phyloP scores from a whole-genome alignment of 139 green algal genomes.

The Limnomonas spitsbergensis region DNA sequence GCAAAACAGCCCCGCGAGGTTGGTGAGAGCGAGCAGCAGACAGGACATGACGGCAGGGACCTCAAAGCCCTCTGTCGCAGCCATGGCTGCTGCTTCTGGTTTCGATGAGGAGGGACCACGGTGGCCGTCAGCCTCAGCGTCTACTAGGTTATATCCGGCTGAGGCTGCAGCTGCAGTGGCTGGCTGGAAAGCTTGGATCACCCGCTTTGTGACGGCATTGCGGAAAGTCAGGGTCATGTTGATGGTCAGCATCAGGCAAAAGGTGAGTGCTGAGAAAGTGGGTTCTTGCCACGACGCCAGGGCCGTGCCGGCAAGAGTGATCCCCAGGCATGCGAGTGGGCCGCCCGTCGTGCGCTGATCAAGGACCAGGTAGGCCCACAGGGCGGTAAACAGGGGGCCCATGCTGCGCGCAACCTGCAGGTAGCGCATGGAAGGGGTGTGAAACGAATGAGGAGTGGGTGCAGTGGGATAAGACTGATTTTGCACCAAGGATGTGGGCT shows the following conservation, averaged over 20 bases:
- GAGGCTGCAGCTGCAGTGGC: neutral
- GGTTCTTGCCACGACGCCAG: slow-evolving; percentile 28
- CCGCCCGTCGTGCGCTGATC: slow-evolving; percentile 19
- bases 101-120: neutral
- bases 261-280: slow-evolving; percentile 14
- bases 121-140: neutral
- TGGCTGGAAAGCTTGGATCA: neutral
- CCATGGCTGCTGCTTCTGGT: neutral
- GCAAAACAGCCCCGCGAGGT: neutral
- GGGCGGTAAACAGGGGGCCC: slow-evolving; percentile 23
- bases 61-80: neutral
- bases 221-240: slow-evolving; percentile 26
- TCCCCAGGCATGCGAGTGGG: slow-evolving; percentile 11
- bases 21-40: slow-evolving; percentile 16
- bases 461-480: too few species aligned
- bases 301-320: slow-evolving; percentile 19
- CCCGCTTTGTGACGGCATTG: slow-evolving; percentile 17
- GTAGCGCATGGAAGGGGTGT: neutral
- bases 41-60: neutral
- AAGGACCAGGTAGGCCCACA: slow-evolving; percentile 24
- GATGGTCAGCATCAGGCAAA: slow-evolving; percentile 22
- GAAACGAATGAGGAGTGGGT: neutral
- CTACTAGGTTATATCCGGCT: too few species aligned
- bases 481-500: too few species aligned
- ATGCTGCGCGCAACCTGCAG: slow-evolving; percentile 18